Percentiles rank a stretch among this genome's conserved stretches.
Evolutionary conservation across 768 basidiomycete genomes (phyloP).

Genomic region (Royoungia palumana): DNA sequence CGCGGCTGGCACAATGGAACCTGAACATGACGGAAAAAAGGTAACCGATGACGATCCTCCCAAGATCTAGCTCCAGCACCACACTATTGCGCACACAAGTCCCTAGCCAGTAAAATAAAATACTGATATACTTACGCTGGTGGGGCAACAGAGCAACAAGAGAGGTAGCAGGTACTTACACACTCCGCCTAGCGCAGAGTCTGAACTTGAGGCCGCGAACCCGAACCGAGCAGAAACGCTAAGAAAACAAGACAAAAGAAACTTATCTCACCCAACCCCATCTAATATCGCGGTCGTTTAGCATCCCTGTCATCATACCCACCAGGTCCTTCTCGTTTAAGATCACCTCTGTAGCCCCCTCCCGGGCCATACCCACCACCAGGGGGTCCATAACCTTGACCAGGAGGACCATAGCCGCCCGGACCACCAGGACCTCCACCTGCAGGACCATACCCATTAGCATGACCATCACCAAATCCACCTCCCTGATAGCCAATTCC

Average conservation of each 20-base stretch:
- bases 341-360: conserved; percentile 63
- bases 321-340: conserved; percentile 73
- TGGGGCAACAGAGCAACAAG: conserved; percentile 25
- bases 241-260: conserved; percentile 24
- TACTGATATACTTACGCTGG: conserved; percentile 37
- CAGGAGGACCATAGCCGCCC: conserved; percentile 41
- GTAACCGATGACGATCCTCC: neutral
- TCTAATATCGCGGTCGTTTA: conserved; percentile 80
- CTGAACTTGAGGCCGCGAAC: conserved; percentile 23
- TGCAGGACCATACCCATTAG: conserved; percentile 55
- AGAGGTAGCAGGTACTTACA: conserved; percentile 32
- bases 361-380: conserved; percentile 43
- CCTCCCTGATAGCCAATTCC: conserved; percentile 70
- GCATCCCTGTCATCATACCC: conserved; percentile 79
- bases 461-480: conserved; percentile 51
- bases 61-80: conserved; percentile 7
- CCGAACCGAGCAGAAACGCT: conserved; percentile 20
- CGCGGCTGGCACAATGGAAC: neutral
- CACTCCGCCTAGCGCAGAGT: conserved; percentile 31
- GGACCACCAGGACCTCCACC: conserved; percentile 41
- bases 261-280: conserved; percentile 35
- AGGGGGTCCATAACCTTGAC: conserved; percentile 42
- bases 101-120: conserved; percentile 22
- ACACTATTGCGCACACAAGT: conserved; percentile 6
- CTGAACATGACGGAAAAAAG: neutral